A percentile compares a stretch with the other conserved stretches of the same genome.
These are phyloP conservation scores for Wickerhamomyces sydowiorum DNA, from an alignment of 805 yeast species.

Conservation along the genomic window DNA sequence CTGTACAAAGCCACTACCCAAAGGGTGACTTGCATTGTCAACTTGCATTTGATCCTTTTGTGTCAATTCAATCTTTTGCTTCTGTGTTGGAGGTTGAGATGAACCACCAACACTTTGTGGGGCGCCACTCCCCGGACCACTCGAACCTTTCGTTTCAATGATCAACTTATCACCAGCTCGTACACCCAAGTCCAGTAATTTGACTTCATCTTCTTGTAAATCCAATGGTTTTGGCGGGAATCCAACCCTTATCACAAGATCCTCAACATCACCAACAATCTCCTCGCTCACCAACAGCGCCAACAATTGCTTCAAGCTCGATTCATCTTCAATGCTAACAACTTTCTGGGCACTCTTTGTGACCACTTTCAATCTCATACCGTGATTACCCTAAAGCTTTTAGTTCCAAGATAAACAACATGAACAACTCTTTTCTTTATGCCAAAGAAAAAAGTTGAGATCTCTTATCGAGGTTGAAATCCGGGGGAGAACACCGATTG, in stretches of 20 bases:
- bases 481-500: no score
- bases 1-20: constrained; percentile 29
- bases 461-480: no score
- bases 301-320: constrained; percentile 29
- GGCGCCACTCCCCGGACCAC: neutral
- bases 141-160: constrained; percentile 20
- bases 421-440: no score
- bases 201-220: constrained; percentile 15
- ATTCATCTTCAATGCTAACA: constrained; percentile 30
- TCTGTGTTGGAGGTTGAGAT: neutral
- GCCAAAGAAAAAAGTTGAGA: no score
- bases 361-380: constrained; percentile 34
- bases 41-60: constrained; percentile 5
- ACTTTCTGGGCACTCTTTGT: constrained; percentile 24
- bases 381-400: no score
- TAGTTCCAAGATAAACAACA: no score
- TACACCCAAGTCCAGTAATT: constrained; percentile 39
- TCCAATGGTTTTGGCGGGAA: constrained; percentile 53
- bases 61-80: neutral
- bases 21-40: constrained; percentile 3
- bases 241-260: constrained; percentile 39
- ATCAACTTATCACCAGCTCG: constrained; percentile 55
- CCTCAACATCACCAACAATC: constrained; percentile 3
- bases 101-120: neutral
- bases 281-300: constrained; percentile 9